These are phyloP conservation scores for Plicaturopsis crispa DNA, from an alignment of 768 basidiomycete species.

Conservation along the genomic window DNA sequence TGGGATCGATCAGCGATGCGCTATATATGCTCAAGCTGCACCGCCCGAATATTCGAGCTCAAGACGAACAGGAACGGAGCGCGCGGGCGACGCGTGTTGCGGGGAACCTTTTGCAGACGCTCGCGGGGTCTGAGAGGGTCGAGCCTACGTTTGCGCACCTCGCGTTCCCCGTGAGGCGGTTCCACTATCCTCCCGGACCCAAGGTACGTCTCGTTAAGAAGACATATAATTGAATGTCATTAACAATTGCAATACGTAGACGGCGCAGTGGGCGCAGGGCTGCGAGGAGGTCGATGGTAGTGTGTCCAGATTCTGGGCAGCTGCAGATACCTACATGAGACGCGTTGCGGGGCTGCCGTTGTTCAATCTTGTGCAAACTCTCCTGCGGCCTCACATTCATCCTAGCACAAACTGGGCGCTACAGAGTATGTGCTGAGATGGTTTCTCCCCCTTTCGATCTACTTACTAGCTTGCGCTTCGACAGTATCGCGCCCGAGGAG, in stretches of 20 bases:
- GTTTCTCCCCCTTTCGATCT: no score
- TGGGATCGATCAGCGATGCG: background rate
- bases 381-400: background rate
- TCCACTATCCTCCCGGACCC: background rate
- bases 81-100: background rate
- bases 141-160: background rate
- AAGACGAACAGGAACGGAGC: background rate
- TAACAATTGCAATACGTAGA: background rate
- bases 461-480: background rate
- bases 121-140: background rate
- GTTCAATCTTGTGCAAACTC: background rate
- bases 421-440: background rate
- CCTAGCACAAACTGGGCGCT: background rate
- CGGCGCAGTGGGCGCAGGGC: background rate
- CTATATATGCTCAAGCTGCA: background rate
- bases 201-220: background rate
- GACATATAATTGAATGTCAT: background rate
- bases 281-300: constrained; percentile 1
- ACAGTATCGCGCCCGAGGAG: background rate
- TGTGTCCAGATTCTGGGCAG: background rate
- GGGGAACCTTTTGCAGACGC: background rate
- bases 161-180: background rate
- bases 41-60: background rate
- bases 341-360: background rate
- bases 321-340: background rate